Percentiles rank a stretch among this genome's conserved stretches.
Conservation (phyloP, 768 basidiomycete species). For the Strobilomyces dryophilus region DNA sequence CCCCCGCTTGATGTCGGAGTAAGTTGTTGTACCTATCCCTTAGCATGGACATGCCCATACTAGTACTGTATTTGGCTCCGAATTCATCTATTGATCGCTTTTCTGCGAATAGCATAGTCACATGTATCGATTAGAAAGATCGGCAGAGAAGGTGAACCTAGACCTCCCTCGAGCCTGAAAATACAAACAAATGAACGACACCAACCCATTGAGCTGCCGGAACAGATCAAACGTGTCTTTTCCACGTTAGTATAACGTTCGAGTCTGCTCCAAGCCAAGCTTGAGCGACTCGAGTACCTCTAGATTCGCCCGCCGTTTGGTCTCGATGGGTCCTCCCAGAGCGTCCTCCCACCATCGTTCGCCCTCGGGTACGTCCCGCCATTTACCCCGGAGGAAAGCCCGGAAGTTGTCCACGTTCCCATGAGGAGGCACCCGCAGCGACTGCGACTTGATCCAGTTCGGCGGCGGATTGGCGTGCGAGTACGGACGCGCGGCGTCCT, state of each 20-base stretch:
- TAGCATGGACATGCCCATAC: neutral
- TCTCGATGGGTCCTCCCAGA: constrained; percentile 46
- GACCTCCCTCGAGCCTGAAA: neutral
- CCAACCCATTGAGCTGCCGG: neutral
- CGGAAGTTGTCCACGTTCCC: constrained; percentile 23
- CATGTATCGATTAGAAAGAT: too few relatives aligned
- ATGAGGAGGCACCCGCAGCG: constrained; percentile 18
- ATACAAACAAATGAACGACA: neutral
- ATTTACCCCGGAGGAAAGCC: constrained; percentile 52
- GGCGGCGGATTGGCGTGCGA: constrained; percentile 26
- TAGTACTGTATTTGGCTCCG: neutral
- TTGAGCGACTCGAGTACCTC: constrained; percentile 19
- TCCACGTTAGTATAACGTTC: constrained; percentile 8
- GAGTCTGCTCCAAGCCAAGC: constrained; percentile 19
- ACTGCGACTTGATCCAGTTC: constrained; percentile 24
- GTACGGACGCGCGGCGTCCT: constrained; percentile 28
- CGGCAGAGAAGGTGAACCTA: too few relatives aligned
- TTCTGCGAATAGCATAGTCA: too few relatives aligned
- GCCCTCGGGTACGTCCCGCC: constrained; percentile 54
- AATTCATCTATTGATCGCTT: neutral
- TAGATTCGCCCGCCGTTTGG: constrained; percentile 26
- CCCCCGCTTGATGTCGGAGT: neutral
- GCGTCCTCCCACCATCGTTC: constrained; percentile 71
- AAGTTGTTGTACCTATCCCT: neutral
- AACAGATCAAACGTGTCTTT: neutral